phyloP scores from a whole-genome alignment of 176 grass and related monocot genomes.

The Ensete glaucum region DNA sequence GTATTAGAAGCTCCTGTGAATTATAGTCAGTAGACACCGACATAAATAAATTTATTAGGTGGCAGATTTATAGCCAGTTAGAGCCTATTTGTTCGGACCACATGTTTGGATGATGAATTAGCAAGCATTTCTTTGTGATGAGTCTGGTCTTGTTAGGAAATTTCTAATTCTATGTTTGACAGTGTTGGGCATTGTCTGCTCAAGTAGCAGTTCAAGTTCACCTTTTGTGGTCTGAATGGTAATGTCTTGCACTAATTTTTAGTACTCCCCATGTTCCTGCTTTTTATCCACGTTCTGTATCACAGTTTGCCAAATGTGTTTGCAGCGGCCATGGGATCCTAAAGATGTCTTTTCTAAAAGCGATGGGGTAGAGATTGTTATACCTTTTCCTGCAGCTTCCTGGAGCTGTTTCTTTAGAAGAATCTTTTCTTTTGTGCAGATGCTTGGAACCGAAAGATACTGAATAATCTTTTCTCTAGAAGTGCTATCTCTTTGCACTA shows the following conservation, averaged over 20 bases:
- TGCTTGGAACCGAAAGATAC: background rate
- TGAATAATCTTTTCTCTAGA: background rate
- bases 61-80: too few species aligned
- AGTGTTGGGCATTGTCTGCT: background rate
- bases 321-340: background rate
- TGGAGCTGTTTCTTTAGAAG: background rate
- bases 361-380: background rate
- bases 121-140: too few species aligned
- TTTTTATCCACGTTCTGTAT: background rate
- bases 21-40: too few species aligned
- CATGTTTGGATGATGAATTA: too few species aligned
- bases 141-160: too few species aligned
- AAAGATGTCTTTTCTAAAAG: background rate
- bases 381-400: background rate
- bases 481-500: background rate
- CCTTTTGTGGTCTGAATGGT: background rate
- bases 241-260: background rate
- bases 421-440: background rate
- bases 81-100: too few species aligned
- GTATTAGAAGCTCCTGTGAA: too few species aligned
- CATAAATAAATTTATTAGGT: too few species aligned
- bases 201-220: background rate
- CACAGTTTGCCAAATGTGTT: background rate
- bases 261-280: background rate
- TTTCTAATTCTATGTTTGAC: background rate